These are phyloP conservation scores for Gossypium raimondii DNA, from an alignment of 345 rosid genomes.

Conservation along the genomic window DNA sequence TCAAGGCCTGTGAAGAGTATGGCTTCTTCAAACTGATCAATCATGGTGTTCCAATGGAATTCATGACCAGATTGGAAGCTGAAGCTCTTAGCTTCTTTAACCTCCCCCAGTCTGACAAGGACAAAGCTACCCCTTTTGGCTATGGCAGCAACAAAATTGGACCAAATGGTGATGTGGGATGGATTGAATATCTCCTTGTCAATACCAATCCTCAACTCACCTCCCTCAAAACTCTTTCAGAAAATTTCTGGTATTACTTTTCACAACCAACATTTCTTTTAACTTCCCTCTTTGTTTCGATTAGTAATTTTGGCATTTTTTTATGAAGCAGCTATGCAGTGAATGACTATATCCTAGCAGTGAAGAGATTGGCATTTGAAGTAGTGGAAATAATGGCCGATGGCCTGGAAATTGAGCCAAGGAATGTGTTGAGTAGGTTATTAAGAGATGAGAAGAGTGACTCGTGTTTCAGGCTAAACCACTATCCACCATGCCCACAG, in stretches of 20 bases:
- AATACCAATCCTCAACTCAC: slow-evolving; percentile 38
- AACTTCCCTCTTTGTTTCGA: background rate
- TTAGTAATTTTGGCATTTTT: background rate
- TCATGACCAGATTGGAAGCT: slow-evolving; percentile 47
- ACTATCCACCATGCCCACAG: slow-evolving; percentile 61
- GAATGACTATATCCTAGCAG: slow-evolving; percentile 57
- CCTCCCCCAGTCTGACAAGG: slow-evolving; percentile 67
- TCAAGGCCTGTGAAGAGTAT: slow-evolving; percentile 59
- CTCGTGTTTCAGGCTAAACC: slow-evolving; percentile 75
- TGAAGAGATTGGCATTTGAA: slow-evolving; percentile 58
- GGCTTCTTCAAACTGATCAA: slow-evolving; percentile 77
- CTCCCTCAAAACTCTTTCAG: slow-evolving; percentile 5
- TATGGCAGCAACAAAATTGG: slow-evolving; percentile 54
- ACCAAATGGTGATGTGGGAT: slow-evolving; percentile 72
- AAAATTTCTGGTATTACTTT: background rate
- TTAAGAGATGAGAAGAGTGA: slow-evolving; percentile 70
- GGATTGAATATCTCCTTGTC: slow-evolving; percentile 77
- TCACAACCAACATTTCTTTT: background rate
- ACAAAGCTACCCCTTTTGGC: slow-evolving; percentile 62
- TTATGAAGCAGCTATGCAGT: slow-evolving; percentile 41
- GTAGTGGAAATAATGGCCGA: slow-evolving; percentile 67
- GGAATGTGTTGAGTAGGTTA: slow-evolving; percentile 39
- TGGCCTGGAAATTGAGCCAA: slow-evolving; percentile 48
- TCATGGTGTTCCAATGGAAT: slow-evolving; percentile 57
- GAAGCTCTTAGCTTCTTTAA: slow-evolving; percentile 23